Evolutionary conservation across 148 eudicot genomes (phyloP).

Genomic region (Dianthus caryophyllus): DNA sequence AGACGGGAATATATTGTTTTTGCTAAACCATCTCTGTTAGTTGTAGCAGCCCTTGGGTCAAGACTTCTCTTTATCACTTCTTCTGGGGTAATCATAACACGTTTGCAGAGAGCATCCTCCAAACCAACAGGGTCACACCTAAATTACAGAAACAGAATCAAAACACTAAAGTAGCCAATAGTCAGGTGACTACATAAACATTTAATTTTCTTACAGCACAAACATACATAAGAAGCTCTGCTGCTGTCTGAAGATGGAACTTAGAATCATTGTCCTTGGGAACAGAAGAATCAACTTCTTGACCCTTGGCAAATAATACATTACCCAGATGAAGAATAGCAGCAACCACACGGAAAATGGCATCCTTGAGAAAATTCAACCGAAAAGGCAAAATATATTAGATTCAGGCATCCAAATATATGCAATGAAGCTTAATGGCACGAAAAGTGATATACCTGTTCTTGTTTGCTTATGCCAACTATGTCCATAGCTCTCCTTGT

Average conservation of each 20-base stretch:
- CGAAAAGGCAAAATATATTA: slow-evolving; percentile 14
- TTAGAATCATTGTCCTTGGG: slow-evolving; percentile 67
- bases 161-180: slow-evolving; percentile 7
- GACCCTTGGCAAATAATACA: slow-evolving; percentile 61
- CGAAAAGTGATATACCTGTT: slow-evolving; percentile 46
- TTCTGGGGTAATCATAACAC: slow-evolving; percentile 92
- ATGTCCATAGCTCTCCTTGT: slow-evolving; percentile 93
- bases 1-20: slow-evolving; percentile 77
- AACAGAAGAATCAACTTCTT: slow-evolving; percentile 78
- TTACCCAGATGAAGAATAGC: slow-evolving; percentile 86
- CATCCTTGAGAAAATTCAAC: slow-evolving; percentile 47
- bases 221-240: slow-evolving; percentile 74
- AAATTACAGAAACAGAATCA: slow-evolving; percentile 14
- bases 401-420: slow-evolving; percentile 8
- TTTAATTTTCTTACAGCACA: slow-evolving; percentile 6
- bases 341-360: slow-evolving; percentile 86
- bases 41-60: slow-evolving; percentile 63
- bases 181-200: neutral
- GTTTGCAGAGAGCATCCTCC: slow-evolving; percentile 80
- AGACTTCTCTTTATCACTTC: slow-evolving; percentile 87
- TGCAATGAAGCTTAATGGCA: slow-evolving; percentile 13
- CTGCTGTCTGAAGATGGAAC: slow-evolving; percentile 69
- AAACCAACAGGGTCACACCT: slow-evolving; percentile 72
- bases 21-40: slow-evolving; percentile 93
- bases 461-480: slow-evolving; percentile 73